Conservation (phyloP, 768 basidiomycete genomes). For the Butyriboletus loyo region DNA sequence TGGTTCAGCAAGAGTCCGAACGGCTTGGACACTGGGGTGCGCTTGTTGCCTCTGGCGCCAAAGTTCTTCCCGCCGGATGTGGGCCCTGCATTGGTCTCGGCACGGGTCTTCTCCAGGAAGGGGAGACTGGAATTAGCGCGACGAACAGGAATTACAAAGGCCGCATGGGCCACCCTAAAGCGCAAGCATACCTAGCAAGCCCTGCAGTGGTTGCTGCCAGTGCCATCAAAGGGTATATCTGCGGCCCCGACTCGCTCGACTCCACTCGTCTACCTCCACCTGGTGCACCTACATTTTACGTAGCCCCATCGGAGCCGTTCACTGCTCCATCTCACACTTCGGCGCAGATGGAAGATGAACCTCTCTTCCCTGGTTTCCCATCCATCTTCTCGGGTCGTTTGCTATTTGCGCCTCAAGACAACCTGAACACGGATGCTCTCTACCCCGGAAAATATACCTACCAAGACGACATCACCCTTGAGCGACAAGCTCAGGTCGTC, state of each 20-base stretch:
- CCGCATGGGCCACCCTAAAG: constrained; percentile 94
- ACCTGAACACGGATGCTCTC: constrained; percentile 96
- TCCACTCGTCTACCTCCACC: constrained; percentile 46
- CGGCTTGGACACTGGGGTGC: constrained; percentile 82
- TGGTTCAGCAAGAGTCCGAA: constrained; percentile 90
- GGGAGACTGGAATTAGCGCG: constrained; percentile 93
- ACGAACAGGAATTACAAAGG: constrained; percentile 99
- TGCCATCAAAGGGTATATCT: constrained; percentile 89
- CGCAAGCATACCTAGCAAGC: constrained; percentile 92
- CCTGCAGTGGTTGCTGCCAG: constrained; percentile 97
- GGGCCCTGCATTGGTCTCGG: constrained; percentile 98
- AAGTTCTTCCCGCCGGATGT: constrained; percentile 91
- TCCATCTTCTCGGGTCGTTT: constrained; percentile 75
- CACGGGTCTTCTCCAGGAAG: constrained; percentile 88
- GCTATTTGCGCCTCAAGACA: constrained; percentile 95
- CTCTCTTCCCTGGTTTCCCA: constrained; percentile 82
- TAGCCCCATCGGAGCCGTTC: constrained; percentile 34
- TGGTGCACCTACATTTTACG: constrained; percentile 56
- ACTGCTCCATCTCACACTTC: constrained; percentile 30
- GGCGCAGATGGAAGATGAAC: constrained; percentile 43
- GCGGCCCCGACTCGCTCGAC: constrained; percentile 72
- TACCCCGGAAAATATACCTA: constrained; percentile 99
- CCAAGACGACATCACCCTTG: constrained; percentile 97
- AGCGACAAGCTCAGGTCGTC: constrained; percentile 90
- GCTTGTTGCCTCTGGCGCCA: constrained; percentile 85